Evolutionary conservation across 352 stramenopile species (phyloP).

Genomic region (Phytophthora cryptogea): DNA sequence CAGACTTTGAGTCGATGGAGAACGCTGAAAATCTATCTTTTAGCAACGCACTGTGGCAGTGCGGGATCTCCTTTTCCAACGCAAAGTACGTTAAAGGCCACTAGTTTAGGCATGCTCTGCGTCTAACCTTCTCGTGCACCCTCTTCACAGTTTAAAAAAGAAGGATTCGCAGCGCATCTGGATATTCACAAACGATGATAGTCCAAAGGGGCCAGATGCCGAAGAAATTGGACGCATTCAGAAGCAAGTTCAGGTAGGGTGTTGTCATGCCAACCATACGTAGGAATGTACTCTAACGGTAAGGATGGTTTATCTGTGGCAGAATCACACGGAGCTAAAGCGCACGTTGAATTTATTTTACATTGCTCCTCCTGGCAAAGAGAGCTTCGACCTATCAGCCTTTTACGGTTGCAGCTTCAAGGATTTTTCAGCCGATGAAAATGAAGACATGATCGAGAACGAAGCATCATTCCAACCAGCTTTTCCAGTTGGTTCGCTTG

Average conservation of each 20-base stretch:
- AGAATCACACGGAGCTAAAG: constrained; percentile 84
- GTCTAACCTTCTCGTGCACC: constrained; percentile 7
- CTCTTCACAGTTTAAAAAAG: constrained; percentile 69
- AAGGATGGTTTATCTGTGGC: neutral
- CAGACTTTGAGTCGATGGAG: constrained; percentile 58
- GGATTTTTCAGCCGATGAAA: constrained; percentile 46
- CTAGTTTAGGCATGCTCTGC: neutral
- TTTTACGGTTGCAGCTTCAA: constrained; percentile 79
- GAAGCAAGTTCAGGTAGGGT: constrained; percentile 75
- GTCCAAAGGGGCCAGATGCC: constrained; percentile 42
- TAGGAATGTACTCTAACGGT: neutral
- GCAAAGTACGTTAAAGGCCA: constrained; percentile 54
- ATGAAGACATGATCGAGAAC: constrained; percentile 25
- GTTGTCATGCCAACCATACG: neutral
- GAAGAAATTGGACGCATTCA: constrained; percentile 68
- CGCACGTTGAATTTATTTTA: constrained; percentile 80
- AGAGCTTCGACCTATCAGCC: constrained; percentile 53
- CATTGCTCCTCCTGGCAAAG: constrained; percentile 61
- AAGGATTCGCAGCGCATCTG: constrained; percentile 86
- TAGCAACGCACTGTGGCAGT: constrained; percentile 87
- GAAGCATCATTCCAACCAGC: constrained; percentile 58
- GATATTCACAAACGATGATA: constrained; percentile 88
- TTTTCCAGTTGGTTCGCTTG: constrained; percentile 73
- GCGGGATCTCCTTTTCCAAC: constrained; percentile 77
- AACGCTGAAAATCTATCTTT: constrained; percentile 66